Conservation (phyloP, 495 filamentous ascomycete species). For the Penicillium herquei region DNA sequence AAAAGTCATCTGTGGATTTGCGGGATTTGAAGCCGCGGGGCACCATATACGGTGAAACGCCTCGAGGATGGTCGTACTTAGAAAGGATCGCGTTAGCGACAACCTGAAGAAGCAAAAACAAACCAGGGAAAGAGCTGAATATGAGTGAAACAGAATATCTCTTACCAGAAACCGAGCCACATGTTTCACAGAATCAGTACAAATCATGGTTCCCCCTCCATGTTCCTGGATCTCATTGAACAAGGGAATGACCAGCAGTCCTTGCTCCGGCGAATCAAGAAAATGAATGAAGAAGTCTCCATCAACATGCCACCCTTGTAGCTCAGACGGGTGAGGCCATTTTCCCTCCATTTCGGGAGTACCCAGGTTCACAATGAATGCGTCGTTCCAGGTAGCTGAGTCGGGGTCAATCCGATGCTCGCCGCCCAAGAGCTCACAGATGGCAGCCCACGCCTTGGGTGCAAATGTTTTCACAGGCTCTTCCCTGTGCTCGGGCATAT, state of each 20-base stretch:
- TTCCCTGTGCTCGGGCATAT: constrained; percentile 61
- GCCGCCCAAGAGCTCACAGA: constrained; percentile 69
- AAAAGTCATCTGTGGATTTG: constrained; percentile 51
- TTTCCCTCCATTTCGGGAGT: constrained; percentile 53
- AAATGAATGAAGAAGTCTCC: constrained; percentile 78
- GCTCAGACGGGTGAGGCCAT: constrained; percentile 44
- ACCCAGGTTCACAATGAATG: constrained; percentile 72
- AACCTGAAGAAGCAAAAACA: neutral
- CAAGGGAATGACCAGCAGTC: constrained; percentile 64
- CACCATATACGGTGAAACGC: constrained; percentile 65
- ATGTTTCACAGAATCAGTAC: constrained; percentile 54
- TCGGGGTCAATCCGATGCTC: constrained; percentile 52
- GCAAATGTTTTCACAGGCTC: constrained; percentile 59
- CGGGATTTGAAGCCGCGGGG: constrained; percentile 45
- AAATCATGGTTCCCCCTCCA: constrained; percentile 69
- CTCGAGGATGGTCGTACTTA: constrained; percentile 61
- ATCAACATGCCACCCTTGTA: constrained; percentile 71
- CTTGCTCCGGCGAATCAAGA: constrained; percentile 72
- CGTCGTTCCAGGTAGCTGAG: constrained; percentile 62
- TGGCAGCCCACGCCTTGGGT: constrained; percentile 66
- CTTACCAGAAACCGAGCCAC: constrained; percentile 56
- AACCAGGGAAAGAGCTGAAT: too few species aligned
- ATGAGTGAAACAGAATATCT: neutral
- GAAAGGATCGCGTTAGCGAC: neutral
- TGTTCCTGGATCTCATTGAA: constrained; percentile 62